These are phyloP conservation scores for Colletotrichum sp. DNA, from an alignment of 2,329 filamentous ascomycete species.

Conservation along the genomic window DNA sequence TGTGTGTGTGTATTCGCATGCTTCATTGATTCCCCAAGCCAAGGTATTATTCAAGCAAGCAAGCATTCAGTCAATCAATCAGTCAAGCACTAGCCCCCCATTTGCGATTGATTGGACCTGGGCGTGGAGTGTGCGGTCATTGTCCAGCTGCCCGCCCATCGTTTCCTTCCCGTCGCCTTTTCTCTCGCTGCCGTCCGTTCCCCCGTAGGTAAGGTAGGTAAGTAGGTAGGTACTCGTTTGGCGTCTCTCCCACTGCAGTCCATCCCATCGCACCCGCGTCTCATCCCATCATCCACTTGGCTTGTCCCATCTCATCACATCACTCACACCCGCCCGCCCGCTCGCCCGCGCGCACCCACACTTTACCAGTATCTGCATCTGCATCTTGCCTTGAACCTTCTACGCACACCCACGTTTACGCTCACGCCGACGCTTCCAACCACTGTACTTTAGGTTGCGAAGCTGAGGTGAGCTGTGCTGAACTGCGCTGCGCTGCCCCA, in stretches of 20 bases:
- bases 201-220: neutral
- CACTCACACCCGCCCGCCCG: neutral
- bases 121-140: neutral
- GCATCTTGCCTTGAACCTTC: neutral
- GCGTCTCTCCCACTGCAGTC: neutral
- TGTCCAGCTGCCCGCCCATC: neutral
- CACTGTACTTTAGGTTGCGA: neutral
- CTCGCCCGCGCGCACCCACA: neutral
- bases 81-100: neutral
- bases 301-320: neutral
- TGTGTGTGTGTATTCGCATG: neutral
- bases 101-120: neutral
- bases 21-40: no score
- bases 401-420: neutral
- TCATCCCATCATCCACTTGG: neutral
- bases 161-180: conserved; percentile 2
- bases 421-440: neutral
- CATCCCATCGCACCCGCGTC: neutral
- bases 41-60: no score
- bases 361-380: neutral
- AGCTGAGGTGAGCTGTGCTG: no score
- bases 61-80: no score
- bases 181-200: conserved; percentile 5
- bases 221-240: neutral
- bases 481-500: neutral